Percentiles rank a stretch among this genome's conserved stretches.
Evolutionary conservation across 2,329 filamentous ascomycete species (phyloP).

Genomic region (Fusarium devonianum): DNA sequence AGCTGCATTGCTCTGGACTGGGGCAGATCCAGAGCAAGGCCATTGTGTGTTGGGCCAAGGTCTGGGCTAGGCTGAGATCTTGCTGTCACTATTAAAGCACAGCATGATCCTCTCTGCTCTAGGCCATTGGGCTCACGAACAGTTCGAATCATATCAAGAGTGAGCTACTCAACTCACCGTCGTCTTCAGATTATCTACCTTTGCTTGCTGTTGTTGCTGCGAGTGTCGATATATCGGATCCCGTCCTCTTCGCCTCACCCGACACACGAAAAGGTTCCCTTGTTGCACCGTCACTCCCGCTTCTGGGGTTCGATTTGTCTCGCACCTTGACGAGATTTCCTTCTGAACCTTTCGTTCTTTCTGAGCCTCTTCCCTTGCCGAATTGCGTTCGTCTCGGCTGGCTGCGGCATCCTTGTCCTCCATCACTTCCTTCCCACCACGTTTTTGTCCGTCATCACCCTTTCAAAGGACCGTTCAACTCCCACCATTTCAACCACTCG

Average conservation of each 20-base stretch:
- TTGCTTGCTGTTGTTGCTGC: neutral
- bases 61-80: neutral
- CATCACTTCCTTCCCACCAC: constrained; percentile 32
- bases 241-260: constrained; percentile 24
- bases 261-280: constrained; percentile 28
- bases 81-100: constrained; percentile 32
- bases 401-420: constrained; percentile 33
- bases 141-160: neutral
- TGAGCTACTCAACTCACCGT: constrained; percentile 1
- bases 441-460: constrained; percentile 24
- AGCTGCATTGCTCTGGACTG: constrained; percentile 17
- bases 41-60: neutral
- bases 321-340: constrained; percentile 29
- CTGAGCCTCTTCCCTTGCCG: constrained; percentile 5
- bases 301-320: constrained; percentile 32
- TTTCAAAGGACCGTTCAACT: constrained; percentile 16
- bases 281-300: constrained; percentile 40
- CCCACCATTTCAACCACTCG: constrained; percentile 8
- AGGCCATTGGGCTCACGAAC: no score
- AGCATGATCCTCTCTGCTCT: constrained; percentile 8
- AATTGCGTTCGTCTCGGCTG: constrained; percentile 30
- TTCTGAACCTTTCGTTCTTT: constrained; percentile 15
- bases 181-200: constrained; percentile 4
- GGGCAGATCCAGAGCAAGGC: constrained; percentile 19
- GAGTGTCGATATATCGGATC: constrained; percentile 8